Percentiles rank a stretch among this genome's conserved stretches.
Conservation (phyloP, 2,329 filamentous ascomycete genomes). For the Xylariaceae sp. region DNA sequence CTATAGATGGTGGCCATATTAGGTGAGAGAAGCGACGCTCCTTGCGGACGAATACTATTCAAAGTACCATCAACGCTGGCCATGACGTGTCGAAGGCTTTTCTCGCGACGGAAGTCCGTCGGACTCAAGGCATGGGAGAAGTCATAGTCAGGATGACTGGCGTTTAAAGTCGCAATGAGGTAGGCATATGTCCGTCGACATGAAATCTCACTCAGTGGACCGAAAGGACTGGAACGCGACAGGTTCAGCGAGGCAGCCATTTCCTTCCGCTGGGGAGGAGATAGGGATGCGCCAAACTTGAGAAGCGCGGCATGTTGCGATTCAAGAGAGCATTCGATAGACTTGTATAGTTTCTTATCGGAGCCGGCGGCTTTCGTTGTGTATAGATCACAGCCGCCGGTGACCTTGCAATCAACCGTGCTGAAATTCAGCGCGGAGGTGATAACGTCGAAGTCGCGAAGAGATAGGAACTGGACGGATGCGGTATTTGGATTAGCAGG, state of each 20-base stretch:
- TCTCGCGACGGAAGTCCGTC: slow-evolving; percentile 82
- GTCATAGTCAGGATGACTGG: slow-evolving; percentile 93
- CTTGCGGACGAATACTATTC: slow-evolving; percentile 72
- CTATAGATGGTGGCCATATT: slow-evolving; percentile 39
- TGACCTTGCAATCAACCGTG: slow-evolving; percentile 84
- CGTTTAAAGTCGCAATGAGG: slow-evolving; percentile 92
- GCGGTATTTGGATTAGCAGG: slow-evolving; percentile 1
- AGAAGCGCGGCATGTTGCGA: slow-evolving; percentile 85
- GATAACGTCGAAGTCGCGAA: slow-evolving; percentile 85
- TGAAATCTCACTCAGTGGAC: slow-evolving; percentile 78
- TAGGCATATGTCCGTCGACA: slow-evolving; percentile 93
- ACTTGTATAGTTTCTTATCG: slow-evolving; percentile 96
- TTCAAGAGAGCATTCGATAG: slow-evolving; percentile 86
- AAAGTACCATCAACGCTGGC: slow-evolving; percentile 81
- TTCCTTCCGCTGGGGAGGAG: slow-evolving; percentile 70
- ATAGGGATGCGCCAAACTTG: slow-evolving; percentile 79
- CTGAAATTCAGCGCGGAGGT: slow-evolving; percentile 93
- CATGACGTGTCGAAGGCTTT: slow-evolving; percentile 74
- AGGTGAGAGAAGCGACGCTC: slow-evolving; percentile 32
- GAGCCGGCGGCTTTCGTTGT: slow-evolving; percentile 92
- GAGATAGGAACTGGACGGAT: slow-evolving; percentile 70
- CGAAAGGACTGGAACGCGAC: slow-evolving; percentile 85
- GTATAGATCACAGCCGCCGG: slow-evolving; percentile 92
- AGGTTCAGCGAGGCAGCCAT: slow-evolving; percentile 66
- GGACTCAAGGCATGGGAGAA: slow-evolving; percentile 90